phyloP scores from a whole-genome alignment of 768 basidiomycete genomes.

The Suillus clintonianus region DNA sequence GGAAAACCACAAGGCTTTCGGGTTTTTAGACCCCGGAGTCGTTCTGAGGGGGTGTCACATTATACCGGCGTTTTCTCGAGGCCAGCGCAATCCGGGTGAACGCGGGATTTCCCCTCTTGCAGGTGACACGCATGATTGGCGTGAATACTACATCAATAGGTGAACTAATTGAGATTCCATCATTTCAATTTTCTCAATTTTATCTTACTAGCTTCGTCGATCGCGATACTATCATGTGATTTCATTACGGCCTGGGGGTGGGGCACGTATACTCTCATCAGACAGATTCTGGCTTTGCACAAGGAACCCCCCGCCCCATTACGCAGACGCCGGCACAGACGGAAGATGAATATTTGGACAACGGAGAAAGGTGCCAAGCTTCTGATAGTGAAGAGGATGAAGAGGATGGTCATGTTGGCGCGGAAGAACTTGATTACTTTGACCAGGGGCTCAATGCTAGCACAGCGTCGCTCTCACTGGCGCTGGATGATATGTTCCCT shows the following conservation, averaged over 20 bases:
- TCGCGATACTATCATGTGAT: neutral
- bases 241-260: slow-evolving; percentile 5
- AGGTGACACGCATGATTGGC: too few species aligned
- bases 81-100: too few species aligned
- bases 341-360: neutral
- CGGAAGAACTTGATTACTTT: neutral
- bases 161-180: neutral
- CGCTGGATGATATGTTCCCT: neutral
- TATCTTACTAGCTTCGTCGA: slow-evolving; percentile 1
- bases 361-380: neutral
- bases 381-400: neutral
- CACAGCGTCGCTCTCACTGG: neutral
- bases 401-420: neutral
- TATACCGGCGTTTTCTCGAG: too few species aligned
- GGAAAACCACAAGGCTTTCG: too few species aligned
- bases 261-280: slow-evolving; percentile 6
- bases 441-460: neutral
- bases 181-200: neutral
- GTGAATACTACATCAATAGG: neutral
- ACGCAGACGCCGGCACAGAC: neutral
- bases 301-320: neutral
- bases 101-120: too few species aligned
- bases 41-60: too few species aligned
- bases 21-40: too few species aligned
- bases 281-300: neutral